Percentiles rank a stretch among this genome's conserved stretches.
Evolutionary conservation across 306 rosid species (phyloP).

Genomic region (Vigna nakashimae): DNA sequence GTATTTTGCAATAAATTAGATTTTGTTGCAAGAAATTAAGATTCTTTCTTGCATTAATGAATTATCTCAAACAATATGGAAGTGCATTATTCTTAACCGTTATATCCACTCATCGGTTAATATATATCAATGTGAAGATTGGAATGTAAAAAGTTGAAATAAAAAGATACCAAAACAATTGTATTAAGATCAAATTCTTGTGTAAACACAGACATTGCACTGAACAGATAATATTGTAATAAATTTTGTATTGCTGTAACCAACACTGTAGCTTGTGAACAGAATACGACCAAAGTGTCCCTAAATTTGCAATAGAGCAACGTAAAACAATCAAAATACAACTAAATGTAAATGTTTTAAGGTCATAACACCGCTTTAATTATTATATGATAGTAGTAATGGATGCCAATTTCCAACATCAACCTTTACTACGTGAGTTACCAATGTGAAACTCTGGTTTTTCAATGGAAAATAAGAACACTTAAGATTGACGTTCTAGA

Average conservation of each 20-base stretch:
- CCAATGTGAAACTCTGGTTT: neutral
- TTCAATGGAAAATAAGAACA: neutral
- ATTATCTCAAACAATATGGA: no score
- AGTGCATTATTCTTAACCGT: no score
- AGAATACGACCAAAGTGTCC: neutral
- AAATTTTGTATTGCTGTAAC: neutral
- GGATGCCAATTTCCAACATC: no score
- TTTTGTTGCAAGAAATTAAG: no score
- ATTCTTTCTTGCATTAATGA: no score
- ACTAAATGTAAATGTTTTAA: conserved; percentile 7
- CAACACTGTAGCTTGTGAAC: no score
- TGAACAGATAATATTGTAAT: neutral
- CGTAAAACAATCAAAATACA: conserved; percentile 15
- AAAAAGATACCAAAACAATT: neutral
- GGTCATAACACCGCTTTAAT: neutral
- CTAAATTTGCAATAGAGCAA: neutral
- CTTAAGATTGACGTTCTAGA: neutral
- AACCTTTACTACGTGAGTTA: neutral
- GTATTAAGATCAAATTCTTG: neutral
- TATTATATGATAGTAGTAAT: no score
- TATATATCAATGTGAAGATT: no score
- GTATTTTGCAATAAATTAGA: no score
- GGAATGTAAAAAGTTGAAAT: neutral
- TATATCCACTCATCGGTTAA: no score
- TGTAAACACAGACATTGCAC: neutral